These are phyloP conservation scores for Zangia roseola DNA, from an alignment of 768 basidiomycete genomes.

Conservation along the genomic window DNA sequence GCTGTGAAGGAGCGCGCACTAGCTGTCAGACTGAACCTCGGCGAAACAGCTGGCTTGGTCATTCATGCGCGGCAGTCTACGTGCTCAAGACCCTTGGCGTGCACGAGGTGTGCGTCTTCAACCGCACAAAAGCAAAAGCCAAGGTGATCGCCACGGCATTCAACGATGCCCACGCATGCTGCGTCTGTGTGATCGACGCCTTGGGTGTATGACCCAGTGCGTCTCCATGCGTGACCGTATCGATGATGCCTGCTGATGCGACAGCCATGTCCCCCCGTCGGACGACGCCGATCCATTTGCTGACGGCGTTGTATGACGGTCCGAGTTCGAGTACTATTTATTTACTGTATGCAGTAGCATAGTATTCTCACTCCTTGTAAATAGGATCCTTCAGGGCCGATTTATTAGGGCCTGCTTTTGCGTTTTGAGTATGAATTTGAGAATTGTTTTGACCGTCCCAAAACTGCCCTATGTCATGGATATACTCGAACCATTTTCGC, in stretches of 20 bases:
- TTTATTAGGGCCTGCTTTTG: too few species aligned
- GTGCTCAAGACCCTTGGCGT: conserved; percentile 73
- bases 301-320: conserved; percentile 53
- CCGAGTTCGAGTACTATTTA: too few species aligned
- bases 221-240: conserved; percentile 74
- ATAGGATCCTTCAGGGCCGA: too few species aligned
- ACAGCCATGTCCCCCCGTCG: conserved; percentile 44
- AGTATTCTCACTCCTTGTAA: too few species aligned
- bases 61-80: conserved; percentile 92
- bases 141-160: conserved; percentile 66
- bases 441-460: too few species aligned
- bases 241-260: conserved; percentile 78
- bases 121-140: conserved; percentile 78
- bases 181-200: conserved; percentile 57
- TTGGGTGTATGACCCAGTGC: conserved; percentile 54
- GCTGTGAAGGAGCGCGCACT: conserved; percentile 46
- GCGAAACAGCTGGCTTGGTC: conserved; percentile 57
- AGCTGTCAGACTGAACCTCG: conserved; percentile 20
- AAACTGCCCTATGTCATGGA: too few species aligned
- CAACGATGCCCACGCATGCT: conserved; percentile 37
- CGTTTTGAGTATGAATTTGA: too few species aligned
- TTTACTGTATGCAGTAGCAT: too few species aligned
- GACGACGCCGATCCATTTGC: conserved; percentile 46
- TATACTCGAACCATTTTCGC: too few species aligned
- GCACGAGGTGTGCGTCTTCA: conserved; percentile 77